Evolutionary conservation across 139 green algal species (phyloP).

Genomic region (Dunaliella primolecta): DNA sequence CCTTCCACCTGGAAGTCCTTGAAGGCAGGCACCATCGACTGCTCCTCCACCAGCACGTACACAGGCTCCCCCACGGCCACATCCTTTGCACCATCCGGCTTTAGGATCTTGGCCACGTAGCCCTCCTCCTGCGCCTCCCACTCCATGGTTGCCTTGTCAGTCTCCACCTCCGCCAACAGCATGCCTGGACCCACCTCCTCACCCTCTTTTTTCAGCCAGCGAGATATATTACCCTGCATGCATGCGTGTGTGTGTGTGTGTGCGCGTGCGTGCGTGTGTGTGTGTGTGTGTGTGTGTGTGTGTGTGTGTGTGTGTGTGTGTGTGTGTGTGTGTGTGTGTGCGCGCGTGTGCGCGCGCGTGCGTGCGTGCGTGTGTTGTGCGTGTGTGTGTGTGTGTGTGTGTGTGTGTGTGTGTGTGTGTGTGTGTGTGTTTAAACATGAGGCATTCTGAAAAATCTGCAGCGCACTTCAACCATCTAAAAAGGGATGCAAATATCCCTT

Average conservation of each 20-base stretch:
- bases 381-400: no score
- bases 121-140: conserved; percentile 73
- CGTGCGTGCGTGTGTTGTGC: no score
- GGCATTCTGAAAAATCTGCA: no score
- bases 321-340: conserved; percentile 73
- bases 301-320: conserved; percentile 25
- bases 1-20: conserved; percentile 45
- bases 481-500: no score
- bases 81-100: conserved; percentile 52
- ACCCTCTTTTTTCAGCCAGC: conserved; percentile 76
- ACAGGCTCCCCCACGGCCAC: conserved; percentile 54
- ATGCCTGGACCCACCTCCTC: conserved; percentile 44
- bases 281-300: neutral
- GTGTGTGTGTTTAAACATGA: no score
- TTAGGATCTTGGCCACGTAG: conserved; percentile 62
- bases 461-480: no score
- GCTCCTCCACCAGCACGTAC: conserved; percentile 80
- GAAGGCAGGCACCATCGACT: conserved; percentile 71
- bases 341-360: conserved; percentile 78
- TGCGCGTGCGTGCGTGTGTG: neutral
- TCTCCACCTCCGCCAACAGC: conserved; percentile 87
- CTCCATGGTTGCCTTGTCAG: conserved; percentile 88
- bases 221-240: conserved; percentile 78
- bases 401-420: no score
- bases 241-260: neutral